Conservation (phyloP, 805 yeast genomes). For the Suhomyces sp. region DNA sequence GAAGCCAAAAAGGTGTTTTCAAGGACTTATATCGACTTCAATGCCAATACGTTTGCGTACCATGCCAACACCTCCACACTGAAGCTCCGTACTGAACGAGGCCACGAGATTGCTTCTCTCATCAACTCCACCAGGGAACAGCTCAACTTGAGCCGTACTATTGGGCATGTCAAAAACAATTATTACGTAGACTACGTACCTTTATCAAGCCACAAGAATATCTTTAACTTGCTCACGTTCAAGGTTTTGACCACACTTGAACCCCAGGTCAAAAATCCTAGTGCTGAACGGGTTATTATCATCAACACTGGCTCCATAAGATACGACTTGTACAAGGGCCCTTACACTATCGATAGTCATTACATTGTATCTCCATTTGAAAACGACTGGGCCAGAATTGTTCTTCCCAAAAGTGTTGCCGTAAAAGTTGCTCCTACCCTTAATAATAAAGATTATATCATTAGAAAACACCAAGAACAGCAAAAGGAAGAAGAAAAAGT, state of each 20-base stretch:
- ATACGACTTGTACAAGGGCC: conserved; percentile 82
- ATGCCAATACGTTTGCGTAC: conserved; percentile 60
- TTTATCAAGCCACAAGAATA: conserved; percentile 42
- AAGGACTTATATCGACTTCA: conserved; percentile 83
- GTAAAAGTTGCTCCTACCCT: conserved; percentile 49
- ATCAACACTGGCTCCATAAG: conserved; percentile 87
- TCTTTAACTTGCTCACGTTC: conserved; percentile 58
- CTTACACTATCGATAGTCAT: conserved; percentile 75
- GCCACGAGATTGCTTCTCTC: conserved; percentile 44
- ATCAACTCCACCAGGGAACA: conserved; percentile 44
- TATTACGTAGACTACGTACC: conserved; percentile 71
- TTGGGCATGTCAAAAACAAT: conserved; percentile 65
- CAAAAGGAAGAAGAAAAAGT: background rate
- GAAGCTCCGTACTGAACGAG: conserved; percentile 54
- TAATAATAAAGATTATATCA: conserved; percentile 54
- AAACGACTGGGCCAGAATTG: conserved; percentile 71
- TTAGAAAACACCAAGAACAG: conserved; percentile 3
- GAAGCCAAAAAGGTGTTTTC: conserved; percentile 26
- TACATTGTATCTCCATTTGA: conserved; percentile 83
- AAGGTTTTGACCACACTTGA: conserved; percentile 51
- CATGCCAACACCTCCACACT: conserved; percentile 46
- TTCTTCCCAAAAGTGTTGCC: conserved; percentile 60
- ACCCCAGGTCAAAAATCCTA: conserved; percentile 19
- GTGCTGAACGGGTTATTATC: conserved; percentile 46
- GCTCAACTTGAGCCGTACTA: conserved; percentile 52